Conservation (phyloP, 2,329 filamentous ascomycete species). For the Blumeria hordei region DNA sequence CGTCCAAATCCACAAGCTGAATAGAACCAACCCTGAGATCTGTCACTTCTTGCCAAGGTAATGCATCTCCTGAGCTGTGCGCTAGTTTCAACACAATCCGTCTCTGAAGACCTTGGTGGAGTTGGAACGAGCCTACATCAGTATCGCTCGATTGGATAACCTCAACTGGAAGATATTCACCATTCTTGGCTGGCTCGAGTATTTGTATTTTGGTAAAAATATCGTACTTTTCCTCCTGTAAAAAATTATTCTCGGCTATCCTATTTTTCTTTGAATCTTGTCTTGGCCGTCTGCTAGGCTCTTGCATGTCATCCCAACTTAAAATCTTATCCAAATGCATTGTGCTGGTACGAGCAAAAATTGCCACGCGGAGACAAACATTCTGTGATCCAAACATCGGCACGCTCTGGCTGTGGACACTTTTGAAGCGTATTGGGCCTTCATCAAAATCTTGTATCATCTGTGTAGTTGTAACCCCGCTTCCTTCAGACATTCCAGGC, state of each 20-base stretch:
- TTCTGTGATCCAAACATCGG: slow-evolving; percentile 53
- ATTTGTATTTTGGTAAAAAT: slow-evolving; percentile 73
- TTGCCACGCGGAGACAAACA: slow-evolving; percentile 58
- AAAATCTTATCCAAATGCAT: slow-evolving; percentile 95
- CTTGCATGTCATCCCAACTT: slow-evolving; percentile 97
- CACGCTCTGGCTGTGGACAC: slow-evolving; percentile 93
- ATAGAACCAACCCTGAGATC: slow-evolving; percentile 58
- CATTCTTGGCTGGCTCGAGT: slow-evolving; percentile 73
- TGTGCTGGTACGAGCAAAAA: slow-evolving; percentile 72
- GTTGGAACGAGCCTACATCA: slow-evolving; percentile 76
- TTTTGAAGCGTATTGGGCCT: slow-evolving; percentile 77
- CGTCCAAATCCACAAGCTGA: slow-evolving; percentile 59
- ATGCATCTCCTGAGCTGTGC: slow-evolving; percentile 65
- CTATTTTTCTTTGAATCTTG: slow-evolving; percentile 30
- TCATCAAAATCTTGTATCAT: slow-evolving; percentile 91
- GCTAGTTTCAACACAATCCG: slow-evolving; percentile 72
- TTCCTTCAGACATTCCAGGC: slow-evolving; percentile 69
- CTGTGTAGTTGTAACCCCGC: slow-evolving; percentile 80
- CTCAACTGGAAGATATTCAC: slow-evolving; percentile 78
- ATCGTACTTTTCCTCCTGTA: slow-evolving; percentile 80
- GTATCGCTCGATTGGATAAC: slow-evolving; percentile 67
- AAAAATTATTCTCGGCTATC: slow-evolving; percentile 80
- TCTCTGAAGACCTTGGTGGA: slow-evolving; percentile 84
- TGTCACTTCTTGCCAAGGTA: slow-evolving; percentile 72
- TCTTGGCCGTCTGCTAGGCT: slow-evolving; percentile 38